Evolutionary conservation across 2,329 filamentous ascomycete species (phyloP).

Genomic region (Alternaria arborescens): DNA sequence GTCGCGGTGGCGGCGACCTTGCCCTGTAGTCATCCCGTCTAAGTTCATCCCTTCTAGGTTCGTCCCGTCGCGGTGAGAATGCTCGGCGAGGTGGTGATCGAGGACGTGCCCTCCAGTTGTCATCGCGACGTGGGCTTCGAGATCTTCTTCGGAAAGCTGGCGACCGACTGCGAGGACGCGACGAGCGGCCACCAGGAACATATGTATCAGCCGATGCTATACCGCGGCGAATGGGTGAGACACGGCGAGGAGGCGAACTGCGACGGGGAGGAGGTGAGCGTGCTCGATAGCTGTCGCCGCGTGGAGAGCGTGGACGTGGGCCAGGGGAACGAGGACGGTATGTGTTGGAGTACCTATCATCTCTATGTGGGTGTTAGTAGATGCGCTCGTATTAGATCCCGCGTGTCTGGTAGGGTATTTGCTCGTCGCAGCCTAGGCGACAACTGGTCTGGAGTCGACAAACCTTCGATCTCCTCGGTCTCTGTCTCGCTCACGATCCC

Average conservation of each 20-base stretch:
- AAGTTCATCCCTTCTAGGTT: constrained; percentile 43
- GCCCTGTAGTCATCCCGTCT: constrained; percentile 44
- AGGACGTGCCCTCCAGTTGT: constrained; percentile 56
- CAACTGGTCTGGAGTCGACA: constrained; percentile 36
- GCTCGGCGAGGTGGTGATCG: constrained; percentile 60
- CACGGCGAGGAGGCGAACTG: constrained; percentile 12
- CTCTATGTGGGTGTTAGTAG: constrained; percentile 35
- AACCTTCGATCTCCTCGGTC: constrained; percentile 57
- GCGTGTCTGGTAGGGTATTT: not conserved
- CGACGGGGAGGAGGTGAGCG: constrained; percentile 16
- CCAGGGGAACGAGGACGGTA: constrained; percentile 49
- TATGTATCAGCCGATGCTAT: constrained; percentile 53
- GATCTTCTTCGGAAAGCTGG: constrained; percentile 51
- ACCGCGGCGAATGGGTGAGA: constrained; percentile 46
- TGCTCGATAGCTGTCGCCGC: constrained; percentile 50
- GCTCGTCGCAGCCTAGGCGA: constrained; percentile 16
- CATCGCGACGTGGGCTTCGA: constrained; percentile 52
- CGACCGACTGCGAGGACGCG: constrained; percentile 52
- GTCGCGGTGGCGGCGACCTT: constrained; percentile 54
- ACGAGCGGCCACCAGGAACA: constrained; percentile 46
- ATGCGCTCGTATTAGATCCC: not conserved
- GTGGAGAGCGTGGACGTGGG: constrained; percentile 41
- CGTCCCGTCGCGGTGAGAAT: constrained; percentile 50
- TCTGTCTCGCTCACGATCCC: constrained; percentile 53
- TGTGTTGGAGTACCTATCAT: constrained; percentile 50